Conservation (phyloP, 2,329 filamentous ascomycete genomes). For the Clonostachys solani region DNA sequence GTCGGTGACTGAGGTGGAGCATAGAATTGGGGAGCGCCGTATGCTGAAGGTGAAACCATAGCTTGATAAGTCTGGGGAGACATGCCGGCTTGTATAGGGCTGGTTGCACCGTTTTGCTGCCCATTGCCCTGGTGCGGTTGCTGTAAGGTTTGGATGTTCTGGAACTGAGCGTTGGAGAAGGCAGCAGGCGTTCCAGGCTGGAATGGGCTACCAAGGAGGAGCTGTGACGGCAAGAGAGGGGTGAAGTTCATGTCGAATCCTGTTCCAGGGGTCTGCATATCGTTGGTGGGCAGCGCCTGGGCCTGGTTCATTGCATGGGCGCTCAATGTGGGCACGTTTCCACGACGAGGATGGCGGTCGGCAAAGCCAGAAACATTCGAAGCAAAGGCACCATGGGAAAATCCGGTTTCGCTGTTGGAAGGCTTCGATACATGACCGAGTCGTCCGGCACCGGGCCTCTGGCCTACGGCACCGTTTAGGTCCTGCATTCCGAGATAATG, state of each 20-base stretch:
- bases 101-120: constrained; percentile 54
- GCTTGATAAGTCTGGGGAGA: constrained; percentile 81
- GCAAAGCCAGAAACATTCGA: constrained; percentile 83
- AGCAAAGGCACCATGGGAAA: constrained; percentile 88
- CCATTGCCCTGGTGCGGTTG: constrained; percentile 49
- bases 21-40: constrained; percentile 78
- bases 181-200: constrained; percentile 89
- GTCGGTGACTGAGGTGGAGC: constrained; percentile 84
- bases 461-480: constrained; percentile 42
- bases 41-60: constrained; percentile 80
- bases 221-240: constrained; percentile 86
- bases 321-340: constrained; percentile 89
- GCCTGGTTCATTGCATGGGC: constrained; percentile 61
- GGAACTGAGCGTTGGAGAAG: constrained; percentile 89
- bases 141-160: constrained; percentile 61
- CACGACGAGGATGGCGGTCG: constrained; percentile 79
- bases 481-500: constrained; percentile 91
- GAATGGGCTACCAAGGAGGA: constrained; percentile 93
- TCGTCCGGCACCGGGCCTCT: constrained; percentile 51
- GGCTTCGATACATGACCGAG: constrained; percentile 77
- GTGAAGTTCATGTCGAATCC: constrained; percentile 99
- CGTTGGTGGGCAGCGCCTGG: constrained; percentile 41
- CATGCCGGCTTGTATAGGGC: constrained; percentile 72
- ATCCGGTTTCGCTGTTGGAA: constrained; percentile 79
- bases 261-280: constrained; percentile 82